Percentiles rank a stretch among this genome's conserved stretches.
Evolutionary conservation across 2,329 filamentous ascomycete species (phyloP).

Genomic region (Venturia nashicola): DNA sequence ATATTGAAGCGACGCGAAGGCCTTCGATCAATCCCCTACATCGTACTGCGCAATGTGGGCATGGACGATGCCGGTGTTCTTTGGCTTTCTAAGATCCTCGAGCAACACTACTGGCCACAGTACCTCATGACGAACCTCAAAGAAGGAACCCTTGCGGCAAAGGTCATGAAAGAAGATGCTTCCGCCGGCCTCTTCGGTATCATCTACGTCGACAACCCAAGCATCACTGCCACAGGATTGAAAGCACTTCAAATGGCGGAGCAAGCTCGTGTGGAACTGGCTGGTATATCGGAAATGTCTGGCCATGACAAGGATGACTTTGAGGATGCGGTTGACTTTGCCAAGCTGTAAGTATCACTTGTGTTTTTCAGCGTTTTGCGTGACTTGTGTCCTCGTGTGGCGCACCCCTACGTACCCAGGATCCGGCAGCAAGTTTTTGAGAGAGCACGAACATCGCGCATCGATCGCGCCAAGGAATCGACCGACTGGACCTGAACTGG

Average conservation of each 20-base stretch:
- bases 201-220: neutral
- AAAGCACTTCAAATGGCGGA: conserved; percentile 24
- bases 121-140: conserved; percentile 13
- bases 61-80: conserved; percentile 27
- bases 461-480: neutral
- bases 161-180: neutral
- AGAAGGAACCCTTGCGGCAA: conserved; percentile 2
- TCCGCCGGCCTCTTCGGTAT: neutral
- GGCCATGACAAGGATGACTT: neutral
- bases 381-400: neutral
- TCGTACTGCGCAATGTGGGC: conserved; percentile 22
- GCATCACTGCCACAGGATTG: conserved; percentile 18
- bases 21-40: conserved; percentile 27
- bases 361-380: neutral
- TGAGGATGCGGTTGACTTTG: neutral
- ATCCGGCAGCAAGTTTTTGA: neutral
- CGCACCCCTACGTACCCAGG: neutral
- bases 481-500: neutral
- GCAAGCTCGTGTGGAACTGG: conserved; percentile 14
- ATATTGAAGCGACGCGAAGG: conserved; percentile 19
- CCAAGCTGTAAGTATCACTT: neutral
- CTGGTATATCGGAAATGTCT: conserved; percentile 6
- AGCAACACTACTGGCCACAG: conserved; percentile 25
- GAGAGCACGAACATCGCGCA: neutral
- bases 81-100: conserved; percentile 28